phyloP scores from a whole-genome alignment of 371 early-diverging fungal species.

The Actinomortierella wolfii region DNA sequence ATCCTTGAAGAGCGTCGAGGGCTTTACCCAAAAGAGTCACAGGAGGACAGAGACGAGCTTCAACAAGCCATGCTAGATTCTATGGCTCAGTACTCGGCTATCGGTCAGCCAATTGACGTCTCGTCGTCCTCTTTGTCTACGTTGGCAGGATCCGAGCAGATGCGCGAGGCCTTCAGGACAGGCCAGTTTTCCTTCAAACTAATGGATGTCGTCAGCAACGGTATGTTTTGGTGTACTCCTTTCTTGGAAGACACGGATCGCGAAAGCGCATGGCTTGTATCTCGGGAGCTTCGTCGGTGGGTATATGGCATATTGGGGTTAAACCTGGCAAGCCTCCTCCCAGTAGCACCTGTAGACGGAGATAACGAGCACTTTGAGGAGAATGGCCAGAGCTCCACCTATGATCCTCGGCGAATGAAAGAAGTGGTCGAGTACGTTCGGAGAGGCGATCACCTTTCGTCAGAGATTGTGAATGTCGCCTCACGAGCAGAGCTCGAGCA shows the following conservation, averaged over 20 bases:
- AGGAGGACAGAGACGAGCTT: constrained; percentile 23
- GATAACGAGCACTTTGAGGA: too few relatives aligned
- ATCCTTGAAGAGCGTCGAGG: constrained; percentile 23
- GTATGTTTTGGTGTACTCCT: constrained; percentile 57
- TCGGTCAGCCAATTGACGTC: too few relatives aligned
- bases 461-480: constrained; percentile 29
- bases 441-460: constrained; percentile 38
- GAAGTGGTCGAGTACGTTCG: constrained; percentile 44
- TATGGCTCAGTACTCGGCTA: constrained; percentile 35
- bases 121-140: neutral
- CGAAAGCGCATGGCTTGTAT: constrained; percentile 53
- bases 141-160: constrained; percentile 1
- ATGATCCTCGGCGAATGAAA: neutral
- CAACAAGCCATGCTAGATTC: constrained; percentile 27
- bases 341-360: too few relatives aligned
- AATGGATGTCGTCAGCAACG: constrained; percentile 50
- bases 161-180: constrained; percentile 28
- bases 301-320: constrained; percentile 47
- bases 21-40: constrained; percentile 11
- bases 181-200: constrained; percentile 50
- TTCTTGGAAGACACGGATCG: constrained; percentile 59
- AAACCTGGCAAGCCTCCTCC: constrained; percentile 5
- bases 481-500: constrained; percentile 26
- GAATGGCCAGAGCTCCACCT: too few relatives aligned
- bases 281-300: constrained; percentile 51